These are phyloP conservation scores for Xylaria longipes DNA, from an alignment of 495 filamentous ascomycete genomes.

Conservation along the genomic window DNA sequence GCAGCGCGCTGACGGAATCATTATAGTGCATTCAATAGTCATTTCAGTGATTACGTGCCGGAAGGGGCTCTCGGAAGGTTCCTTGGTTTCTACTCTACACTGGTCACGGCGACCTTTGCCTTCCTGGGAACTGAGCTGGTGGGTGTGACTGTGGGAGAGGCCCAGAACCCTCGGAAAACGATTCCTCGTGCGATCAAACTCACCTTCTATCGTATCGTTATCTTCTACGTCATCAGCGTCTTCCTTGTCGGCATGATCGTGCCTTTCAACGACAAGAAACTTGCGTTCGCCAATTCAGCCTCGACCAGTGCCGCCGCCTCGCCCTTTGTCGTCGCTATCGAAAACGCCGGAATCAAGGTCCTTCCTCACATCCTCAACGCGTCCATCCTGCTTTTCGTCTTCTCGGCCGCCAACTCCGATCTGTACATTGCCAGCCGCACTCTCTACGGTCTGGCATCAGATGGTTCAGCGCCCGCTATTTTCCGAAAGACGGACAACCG, in stretches of 20 bases:
- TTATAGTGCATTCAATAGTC: slow-evolving; percentile 64
- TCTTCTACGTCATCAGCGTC: slow-evolving; percentile 75
- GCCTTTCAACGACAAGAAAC: slow-evolving; percentile 60
- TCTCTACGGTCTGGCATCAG: slow-evolving; percentile 76
- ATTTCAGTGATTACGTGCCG: slow-evolving; percentile 64
- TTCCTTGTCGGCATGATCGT: slow-evolving; percentile 76
- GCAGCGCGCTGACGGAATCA: slow-evolving; percentile 41
- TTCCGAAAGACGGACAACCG: slow-evolving; percentile 72
- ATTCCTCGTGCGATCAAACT: slow-evolving; percentile 75
- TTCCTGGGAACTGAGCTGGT: slow-evolving; percentile 88
- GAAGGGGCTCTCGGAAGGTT: slow-evolving; percentile 63
- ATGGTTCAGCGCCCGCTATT: slow-evolving; percentile 76
- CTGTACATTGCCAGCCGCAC: slow-evolving; percentile 86
- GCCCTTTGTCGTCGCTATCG: slow-evolving; percentile 69
- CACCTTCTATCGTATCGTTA: slow-evolving; percentile 74
- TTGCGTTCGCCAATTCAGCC: slow-evolving; percentile 59
- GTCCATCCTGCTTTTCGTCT: slow-evolving; percentile 78
- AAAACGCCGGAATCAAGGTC: slow-evolving; percentile 66
- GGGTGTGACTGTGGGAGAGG: slow-evolving; percentile 80
- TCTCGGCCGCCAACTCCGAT: slow-evolving; percentile 79
- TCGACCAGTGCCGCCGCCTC: slow-evolving; percentile 64
- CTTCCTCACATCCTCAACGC: slow-evolving; percentile 80
- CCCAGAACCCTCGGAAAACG: slow-evolving; percentile 77
- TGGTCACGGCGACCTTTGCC: slow-evolving; percentile 81
- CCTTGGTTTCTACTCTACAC: slow-evolving; percentile 77